Evolutionary conservation across 805 yeast genomes (phyloP).

Genomic region (Starmerella floris): DNA sequence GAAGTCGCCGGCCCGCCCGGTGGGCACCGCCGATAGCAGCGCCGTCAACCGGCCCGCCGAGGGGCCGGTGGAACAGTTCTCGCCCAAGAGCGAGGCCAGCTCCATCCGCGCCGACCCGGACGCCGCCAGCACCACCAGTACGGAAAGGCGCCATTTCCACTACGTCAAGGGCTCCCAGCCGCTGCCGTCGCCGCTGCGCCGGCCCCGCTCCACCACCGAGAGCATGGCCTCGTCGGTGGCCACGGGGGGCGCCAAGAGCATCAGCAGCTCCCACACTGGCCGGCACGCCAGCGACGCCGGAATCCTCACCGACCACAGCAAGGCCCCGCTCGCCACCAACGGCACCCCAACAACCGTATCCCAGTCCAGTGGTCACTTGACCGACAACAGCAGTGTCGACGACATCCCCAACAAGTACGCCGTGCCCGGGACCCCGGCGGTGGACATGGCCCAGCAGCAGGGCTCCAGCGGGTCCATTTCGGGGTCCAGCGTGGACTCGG

Average conservation of each 20-base stretch:
- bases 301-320: neutral
- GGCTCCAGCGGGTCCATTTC: neutral
- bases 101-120: neutral
- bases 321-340: neutral
- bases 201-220: neutral
- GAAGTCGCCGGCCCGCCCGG: neutral
- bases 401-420: neutral
- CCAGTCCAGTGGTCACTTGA: neutral
- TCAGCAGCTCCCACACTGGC: neutral
- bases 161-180: conserved; percentile 15
- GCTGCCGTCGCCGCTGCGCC: conserved; percentile 15
- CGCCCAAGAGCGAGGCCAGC: neutral
- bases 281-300: neutral
- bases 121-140: neutral
- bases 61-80: neutral
- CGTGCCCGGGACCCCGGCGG: neutral
- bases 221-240: neutral
- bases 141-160: neutral
- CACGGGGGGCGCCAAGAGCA: neutral
- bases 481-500: neutral
- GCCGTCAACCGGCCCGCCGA: too few species aligned
- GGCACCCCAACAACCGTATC: neutral
- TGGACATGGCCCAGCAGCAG: neutral
- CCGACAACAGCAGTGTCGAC: neutral
- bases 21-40: neutral